Percentiles rank a stretch among this genome's conserved stretches.
Conservation (phyloP, 73 alveolate genomes). For the Tetrahymena borealis region DNA sequence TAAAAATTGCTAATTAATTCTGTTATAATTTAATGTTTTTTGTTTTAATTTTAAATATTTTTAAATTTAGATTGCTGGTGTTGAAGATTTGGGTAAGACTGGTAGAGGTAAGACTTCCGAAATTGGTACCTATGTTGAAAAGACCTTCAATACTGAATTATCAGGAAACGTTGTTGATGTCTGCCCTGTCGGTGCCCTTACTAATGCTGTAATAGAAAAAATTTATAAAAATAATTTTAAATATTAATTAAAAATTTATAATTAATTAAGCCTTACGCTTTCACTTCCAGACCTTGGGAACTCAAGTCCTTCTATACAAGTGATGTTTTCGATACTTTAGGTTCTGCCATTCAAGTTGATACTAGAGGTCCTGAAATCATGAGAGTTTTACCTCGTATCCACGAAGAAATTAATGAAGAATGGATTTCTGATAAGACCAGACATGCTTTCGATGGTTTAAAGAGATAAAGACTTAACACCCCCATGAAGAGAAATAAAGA, state of each 20-base stretch:
- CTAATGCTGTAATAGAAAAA: conserved; percentile 48
- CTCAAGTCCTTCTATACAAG: conserved; percentile 62
- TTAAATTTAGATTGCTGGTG: conserved; percentile 79
- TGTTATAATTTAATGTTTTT: no score
- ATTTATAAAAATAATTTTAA: not conserved
- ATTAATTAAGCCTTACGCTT: conserved; percentile 59
- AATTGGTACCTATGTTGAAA: conserved; percentile 79
- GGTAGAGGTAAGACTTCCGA: conserved; percentile 83
- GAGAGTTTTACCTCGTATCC: conserved; percentile 83
- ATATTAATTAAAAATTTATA: not conserved
- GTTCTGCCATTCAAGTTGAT: conserved; percentile 66
- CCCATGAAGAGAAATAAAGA: conserved; percentile 57
- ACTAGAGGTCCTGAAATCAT: conserved; percentile 81
- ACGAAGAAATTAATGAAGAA: conserved; percentile 87
- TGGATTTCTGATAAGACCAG: conserved; percentile 82
- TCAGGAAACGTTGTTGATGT: conserved; percentile 81
- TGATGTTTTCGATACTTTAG: conserved; percentile 79
- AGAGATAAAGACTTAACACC: conserved; percentile 65
- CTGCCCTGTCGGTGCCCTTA: conserved; percentile 92
- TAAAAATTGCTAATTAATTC: no score
- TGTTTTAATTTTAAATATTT: no score
- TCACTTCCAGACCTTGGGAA: conserved; percentile 89
- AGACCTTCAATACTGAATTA: conserved; percentile 74
- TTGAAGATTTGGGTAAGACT: conserved; percentile 65
- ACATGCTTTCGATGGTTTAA: conserved; percentile 87